Evolutionary conservation across 140 eudicot species (phyloP).

Genomic region (Oenanthe javanica): DNA sequence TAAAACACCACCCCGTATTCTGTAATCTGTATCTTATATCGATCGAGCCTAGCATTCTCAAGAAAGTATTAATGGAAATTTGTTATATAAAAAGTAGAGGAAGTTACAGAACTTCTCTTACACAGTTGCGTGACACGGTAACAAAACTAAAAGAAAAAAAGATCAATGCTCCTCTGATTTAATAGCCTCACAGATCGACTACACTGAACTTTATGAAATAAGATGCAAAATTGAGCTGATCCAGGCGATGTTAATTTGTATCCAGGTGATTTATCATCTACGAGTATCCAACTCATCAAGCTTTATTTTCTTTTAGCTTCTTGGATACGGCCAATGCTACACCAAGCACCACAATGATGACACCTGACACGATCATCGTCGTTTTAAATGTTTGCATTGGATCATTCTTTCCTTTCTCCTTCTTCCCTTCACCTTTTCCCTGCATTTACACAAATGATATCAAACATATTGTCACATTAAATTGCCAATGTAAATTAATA

Average conservation of each 20-base stretch:
- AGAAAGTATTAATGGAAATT: no score
- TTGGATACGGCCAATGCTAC: conserved; percentile 1
- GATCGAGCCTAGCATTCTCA: no score
- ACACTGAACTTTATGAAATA: background rate
- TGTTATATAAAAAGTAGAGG: no score
- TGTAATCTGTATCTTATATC: no score
- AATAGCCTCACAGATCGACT: background rate
- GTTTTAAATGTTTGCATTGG: conserved; percentile 6
- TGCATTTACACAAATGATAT: background rate
- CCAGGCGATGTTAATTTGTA: background rate
- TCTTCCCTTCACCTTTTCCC: background rate
- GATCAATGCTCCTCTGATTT: background rate
- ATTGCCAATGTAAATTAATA: background rate
- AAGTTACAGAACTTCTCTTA: background rate
- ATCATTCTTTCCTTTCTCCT: background rate
- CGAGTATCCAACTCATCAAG: background rate
- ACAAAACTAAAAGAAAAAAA: no score
- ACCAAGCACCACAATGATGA: conserved; percentile 3
- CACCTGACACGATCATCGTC: background rate
- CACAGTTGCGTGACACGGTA: background rate
- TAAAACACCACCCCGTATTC: no score
- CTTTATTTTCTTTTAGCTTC: background rate
- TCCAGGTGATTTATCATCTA: background rate
- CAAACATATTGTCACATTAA: background rate
- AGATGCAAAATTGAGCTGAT: background rate